Evolutionary conservation across 345 rosid genomes (phyloP).

Genomic region (Linum tenue): DNA sequence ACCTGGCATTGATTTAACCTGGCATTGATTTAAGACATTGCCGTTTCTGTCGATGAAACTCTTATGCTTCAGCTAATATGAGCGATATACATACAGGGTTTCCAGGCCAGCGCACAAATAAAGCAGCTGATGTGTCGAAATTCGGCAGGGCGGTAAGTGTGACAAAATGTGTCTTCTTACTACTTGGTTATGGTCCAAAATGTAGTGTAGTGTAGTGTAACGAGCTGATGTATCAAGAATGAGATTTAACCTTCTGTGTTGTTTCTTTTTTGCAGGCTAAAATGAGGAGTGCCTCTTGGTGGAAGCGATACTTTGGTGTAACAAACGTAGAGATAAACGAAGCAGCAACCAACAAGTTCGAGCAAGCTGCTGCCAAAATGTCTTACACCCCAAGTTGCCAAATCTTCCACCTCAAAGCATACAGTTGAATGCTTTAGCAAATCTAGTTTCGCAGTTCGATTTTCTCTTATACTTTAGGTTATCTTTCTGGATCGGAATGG

Average conservation of each 20-base stretch:
- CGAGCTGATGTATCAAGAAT: neutral
- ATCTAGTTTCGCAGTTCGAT: neutral
- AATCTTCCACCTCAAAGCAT: conserved; percentile 72
- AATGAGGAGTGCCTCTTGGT: conserved; percentile 81
- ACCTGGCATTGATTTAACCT: neutral
- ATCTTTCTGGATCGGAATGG: neutral
- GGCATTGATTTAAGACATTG: neutral
- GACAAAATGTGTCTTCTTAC: neutral
- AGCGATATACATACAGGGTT: conserved; percentile 12
- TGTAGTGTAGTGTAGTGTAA: no score
- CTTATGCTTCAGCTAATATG: conserved; percentile 6
- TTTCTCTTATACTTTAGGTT: neutral
- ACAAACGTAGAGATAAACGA: conserved; percentile 59
- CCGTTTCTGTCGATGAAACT: neutral
- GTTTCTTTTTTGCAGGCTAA: conserved; percentile 46
- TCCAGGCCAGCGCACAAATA: conserved; percentile 18
- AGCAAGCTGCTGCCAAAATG: conserved; percentile 47
- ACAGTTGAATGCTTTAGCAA: conserved; percentile 26
- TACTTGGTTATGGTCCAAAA: neutral
- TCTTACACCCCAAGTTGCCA: conserved; percentile 70
- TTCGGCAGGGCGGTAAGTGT: conserved; percentile 24
- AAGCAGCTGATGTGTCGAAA: conserved; percentile 20
- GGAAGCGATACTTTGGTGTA: conserved; percentile 63
- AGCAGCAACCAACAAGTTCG: conserved; percentile 62
- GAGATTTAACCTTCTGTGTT: neutral